Base-by-base conservation (phyloP, 805 yeast genomes). In the Candida oleophila region DNA sequence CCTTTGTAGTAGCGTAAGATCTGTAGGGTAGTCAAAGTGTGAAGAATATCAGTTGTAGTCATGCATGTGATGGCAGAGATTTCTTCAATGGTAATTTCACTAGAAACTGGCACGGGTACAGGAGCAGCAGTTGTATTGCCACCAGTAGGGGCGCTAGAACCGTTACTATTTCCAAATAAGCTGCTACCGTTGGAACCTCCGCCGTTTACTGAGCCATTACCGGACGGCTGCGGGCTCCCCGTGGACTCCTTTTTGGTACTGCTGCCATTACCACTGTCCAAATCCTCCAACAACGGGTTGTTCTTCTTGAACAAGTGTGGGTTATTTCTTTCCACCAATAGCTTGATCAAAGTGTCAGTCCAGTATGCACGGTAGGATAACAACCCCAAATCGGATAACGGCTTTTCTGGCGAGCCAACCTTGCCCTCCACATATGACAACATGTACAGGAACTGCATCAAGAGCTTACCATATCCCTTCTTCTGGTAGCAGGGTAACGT, bases 371-470 rank as follows among this genome's bases (percentile, higher is more conserved):
- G 82, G 60, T 94, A 94, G 3, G 96, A 87, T 22, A 94, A 74
- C 28, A 94, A 74, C 36, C 99, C 99, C 60, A 94, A 75, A 75
- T 94, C 99, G 0, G 96, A 88, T 19, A 94, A 73, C 2, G 99
- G 99, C 61, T 94, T 94, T 67, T 94, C 99, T 0, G 99, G 99
- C 0, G 97, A 89, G 1, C 99, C 99, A 3, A 83, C 81, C 63
- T 94, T 94, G 44, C 85, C 83, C 60, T 94, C 99, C 44, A 83
- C 85, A 58, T 85, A 84, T 2, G 96, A 87, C 38, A 94, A 71
- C 71, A 88, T 95, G 64, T 94, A 94, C 3, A 97, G 89, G 62
- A 94, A 92, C 58, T 92, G 96, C 56, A 94, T 94, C 52, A 94
- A 74, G 35, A 94, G 72, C 55, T 91, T 85, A 51, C 99, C 99